Evolutionary conservation across 306 rosid species (phyloP), one percentile per base, ranked within the genome.

Genomic region (Cercis canadensis): DNA sequence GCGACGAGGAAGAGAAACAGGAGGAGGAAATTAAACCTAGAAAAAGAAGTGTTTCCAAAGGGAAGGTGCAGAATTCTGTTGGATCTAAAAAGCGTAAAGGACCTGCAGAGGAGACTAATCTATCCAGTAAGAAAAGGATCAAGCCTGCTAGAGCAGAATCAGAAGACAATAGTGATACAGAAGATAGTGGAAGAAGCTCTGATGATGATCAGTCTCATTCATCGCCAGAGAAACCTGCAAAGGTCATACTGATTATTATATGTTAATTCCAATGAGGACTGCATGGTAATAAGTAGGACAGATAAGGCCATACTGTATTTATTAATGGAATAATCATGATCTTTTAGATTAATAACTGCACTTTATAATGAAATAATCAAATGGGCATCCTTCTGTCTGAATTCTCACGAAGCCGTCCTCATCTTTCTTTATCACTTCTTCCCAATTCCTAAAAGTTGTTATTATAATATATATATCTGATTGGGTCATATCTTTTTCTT

Each of bases 121-220:
- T 45, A 47, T 80, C 96, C 40, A 72, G 78, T 68, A 89, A 83
- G 90, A 92, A 92, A 84, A 78, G 61, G 76, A 67, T 52, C 62
- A 94, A 91, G 85, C 57, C 84, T 50, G 37, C 56, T 47, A 83
- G 70, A 66, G 62, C 69, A 69, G 73, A 51, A 58, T 72, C 83
- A 29, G 89, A 87, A 70, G 86, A 69, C 16, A 75, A 77, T 52
- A 73, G 81, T 65, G 89, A 83, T 59, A 72, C 78, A 74, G 89
- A 83, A 74, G 90, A 78, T 68, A 34, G 72, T 80, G 91, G 71
- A 60, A 78, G 84, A 58, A 77, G 66, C 62, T 94, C 97, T 70
- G 95, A 94, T 72, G 95, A 89, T 80, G 98, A 77, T 57, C 75
- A 63, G 55, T 81, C 96, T 34, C 85, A 75, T 64, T 89, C 97